Percentiles rank a stretch among this genome's conserved stretches.
These are phyloP conservation scores for Boletus austroedulis DNA, from an alignment of 1,284 basidiomycete species.

Conservation along the genomic window DNA sequence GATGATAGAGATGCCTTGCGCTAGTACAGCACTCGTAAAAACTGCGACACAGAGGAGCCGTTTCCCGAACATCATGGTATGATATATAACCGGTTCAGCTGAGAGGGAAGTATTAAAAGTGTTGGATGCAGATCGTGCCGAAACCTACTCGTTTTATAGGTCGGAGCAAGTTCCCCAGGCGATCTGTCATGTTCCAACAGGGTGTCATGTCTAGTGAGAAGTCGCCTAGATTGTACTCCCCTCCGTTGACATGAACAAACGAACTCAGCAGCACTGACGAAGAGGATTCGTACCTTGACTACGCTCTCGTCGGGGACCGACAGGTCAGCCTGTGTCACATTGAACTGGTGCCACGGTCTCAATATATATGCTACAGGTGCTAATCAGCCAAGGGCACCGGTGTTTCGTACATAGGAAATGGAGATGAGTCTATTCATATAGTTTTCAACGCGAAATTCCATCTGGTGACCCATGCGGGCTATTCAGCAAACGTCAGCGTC, in stretches of 20 bases:
- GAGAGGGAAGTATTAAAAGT: background rate
- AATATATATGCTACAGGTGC: background rate
- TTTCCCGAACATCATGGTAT: constrained; percentile 18
- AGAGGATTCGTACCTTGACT: background rate
- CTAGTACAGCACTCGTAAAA: constrained; percentile 28
- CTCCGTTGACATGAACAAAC: background rate
- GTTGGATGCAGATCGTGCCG: background rate
- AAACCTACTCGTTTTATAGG: constrained; percentile 7
- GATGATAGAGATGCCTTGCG: constrained; percentile 43
- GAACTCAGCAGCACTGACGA: no score
- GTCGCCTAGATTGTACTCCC: no score
- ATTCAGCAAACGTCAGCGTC: background rate
- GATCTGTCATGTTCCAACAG: background rate
- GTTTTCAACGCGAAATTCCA: background rate
- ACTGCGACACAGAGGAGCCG: constrained; percentile 8
- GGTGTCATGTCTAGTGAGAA: background rate
- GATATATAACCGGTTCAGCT: background rate
- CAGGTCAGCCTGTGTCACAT: constrained; percentile 70
- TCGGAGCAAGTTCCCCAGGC: background rate
- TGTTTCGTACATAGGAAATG: constrained; percentile 66
- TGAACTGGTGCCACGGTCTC: constrained; percentile 95
- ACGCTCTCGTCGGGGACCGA: background rate
- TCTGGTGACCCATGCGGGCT: background rate
- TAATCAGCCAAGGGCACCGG: constrained; percentile 94
- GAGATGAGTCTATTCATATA: no score